Conservation (phyloP, 2,329 filamentous ascomycete species). For the Aspergillus neoniger region DNA sequence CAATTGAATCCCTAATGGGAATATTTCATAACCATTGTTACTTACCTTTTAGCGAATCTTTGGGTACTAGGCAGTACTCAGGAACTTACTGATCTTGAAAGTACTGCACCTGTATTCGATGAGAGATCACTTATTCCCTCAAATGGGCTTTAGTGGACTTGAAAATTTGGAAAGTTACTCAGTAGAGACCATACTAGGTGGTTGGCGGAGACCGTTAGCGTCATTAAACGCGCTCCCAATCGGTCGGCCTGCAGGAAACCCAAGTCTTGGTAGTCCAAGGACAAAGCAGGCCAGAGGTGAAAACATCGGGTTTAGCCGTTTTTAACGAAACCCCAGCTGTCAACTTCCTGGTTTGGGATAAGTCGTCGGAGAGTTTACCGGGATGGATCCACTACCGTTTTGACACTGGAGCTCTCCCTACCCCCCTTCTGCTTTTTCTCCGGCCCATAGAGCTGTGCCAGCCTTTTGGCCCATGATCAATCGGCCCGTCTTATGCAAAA, state of each 20-base stretch:
- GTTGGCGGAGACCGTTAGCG: background rate
- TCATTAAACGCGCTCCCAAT: slow-evolving; percentile 14
- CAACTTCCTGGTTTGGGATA: slow-evolving; percentile 31
- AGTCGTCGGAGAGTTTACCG: slow-evolving; percentile 35
- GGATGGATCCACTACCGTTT: slow-evolving; percentile 19
- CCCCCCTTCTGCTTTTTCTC: background rate
- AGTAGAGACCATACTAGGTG: background rate
- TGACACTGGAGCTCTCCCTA: background rate
- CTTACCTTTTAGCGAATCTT: no score
- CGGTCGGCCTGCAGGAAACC: slow-evolving; percentile 23
- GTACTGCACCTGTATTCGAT: no score
- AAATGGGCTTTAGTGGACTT: no score
- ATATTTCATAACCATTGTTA: no score
- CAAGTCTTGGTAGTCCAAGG: slow-evolving; percentile 10
- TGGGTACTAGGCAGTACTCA: no score
- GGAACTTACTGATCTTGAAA: no score
- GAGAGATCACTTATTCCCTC: no score
- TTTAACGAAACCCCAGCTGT: slow-evolving; percentile 30
- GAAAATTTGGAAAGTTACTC: no score
- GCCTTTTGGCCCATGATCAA: background rate
- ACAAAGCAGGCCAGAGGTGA: slow-evolving; percentile 3
- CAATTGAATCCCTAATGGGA: no score
- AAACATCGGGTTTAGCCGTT: slow-evolving; percentile 12
- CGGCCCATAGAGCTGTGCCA: background rate
- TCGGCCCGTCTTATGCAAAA: background rate